A percentile compares a stretch with the other conserved stretches of the same genome.
phyloP scores from a whole-genome alignment of 1,284 basidiomycete genomes.

The Moniliophthora roreri region DNA sequence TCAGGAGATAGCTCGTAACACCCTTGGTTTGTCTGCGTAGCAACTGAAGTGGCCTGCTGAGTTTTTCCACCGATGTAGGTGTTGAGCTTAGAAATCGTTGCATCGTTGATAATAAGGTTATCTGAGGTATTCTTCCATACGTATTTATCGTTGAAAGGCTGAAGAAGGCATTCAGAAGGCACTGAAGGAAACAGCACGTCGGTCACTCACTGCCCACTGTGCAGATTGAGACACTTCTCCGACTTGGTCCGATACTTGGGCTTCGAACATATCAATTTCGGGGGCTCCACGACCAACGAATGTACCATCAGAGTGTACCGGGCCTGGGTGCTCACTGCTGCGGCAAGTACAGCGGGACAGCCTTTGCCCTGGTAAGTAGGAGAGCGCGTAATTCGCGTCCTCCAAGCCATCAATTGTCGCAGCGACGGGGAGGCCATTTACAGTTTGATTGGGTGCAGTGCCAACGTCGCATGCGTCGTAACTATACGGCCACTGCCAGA shows the following conservation, averaged over 20 bases:
- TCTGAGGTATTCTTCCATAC: conserved; percentile 43
- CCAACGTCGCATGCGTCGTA: conserved; percentile 40
- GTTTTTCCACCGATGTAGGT: conserved; percentile 51
- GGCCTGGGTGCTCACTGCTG: conserved; percentile 59
- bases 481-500: conserved; percentile 1
- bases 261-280: conserved; percentile 67
- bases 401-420: conserved; percentile 37
- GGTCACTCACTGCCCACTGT: conserved; percentile 46
- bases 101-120: conserved; percentile 44
- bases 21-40: conserved; percentile 24
- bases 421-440: conserved; percentile 25
- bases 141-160: conserved; percentile 47
- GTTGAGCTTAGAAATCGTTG: conserved; percentile 44
- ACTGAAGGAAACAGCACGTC: conserved; percentile 3
- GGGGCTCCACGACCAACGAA: conserved; percentile 61
- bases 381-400: conserved; percentile 24
- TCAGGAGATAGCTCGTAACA: neutral
- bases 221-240: conserved; percentile 50
- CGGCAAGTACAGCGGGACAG: conserved; percentile 65
- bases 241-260: conserved; percentile 27
- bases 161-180: conserved; percentile 15
- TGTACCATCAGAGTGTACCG: conserved; percentile 39
- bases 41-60: conserved; percentile 48
- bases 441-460: conserved; percentile 57
- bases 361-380: conserved; percentile 61